phyloP scores from a whole-genome alignment of 164 flowering plant species.

The Annona cherimola region DNA sequence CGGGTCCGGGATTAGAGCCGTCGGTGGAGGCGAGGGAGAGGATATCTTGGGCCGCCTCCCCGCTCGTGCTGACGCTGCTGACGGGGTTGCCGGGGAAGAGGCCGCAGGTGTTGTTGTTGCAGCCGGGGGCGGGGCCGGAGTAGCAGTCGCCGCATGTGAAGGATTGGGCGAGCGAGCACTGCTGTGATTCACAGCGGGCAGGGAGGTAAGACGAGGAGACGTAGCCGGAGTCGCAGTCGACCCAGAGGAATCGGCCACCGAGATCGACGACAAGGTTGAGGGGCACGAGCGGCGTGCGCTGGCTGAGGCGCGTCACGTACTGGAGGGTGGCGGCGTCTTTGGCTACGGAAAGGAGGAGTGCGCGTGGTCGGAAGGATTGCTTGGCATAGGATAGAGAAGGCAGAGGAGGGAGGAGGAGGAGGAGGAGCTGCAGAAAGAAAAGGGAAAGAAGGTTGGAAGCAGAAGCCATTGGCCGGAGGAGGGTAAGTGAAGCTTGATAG shows the following conservation, averaged over 20 bases:
- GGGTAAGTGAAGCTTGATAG: neutral
- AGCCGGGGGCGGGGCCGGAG: constrained; percentile 10
- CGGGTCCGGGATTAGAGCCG: constrained; percentile 22
- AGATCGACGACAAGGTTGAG: constrained; percentile 20
- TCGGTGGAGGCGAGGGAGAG: constrained; percentile 22
- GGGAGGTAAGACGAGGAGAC: constrained; percentile 19
- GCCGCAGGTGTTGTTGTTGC: constrained; percentile 27
- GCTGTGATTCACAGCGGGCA: constrained; percentile 20
- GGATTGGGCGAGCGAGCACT: constrained; percentile 18
- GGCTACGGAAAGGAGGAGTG: constrained; percentile 22
- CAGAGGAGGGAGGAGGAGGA: neutral
- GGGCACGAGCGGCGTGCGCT: constrained; percentile 24
- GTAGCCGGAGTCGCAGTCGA: constrained; percentile 19
- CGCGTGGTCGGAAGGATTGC: constrained; percentile 11
- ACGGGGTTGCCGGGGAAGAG: constrained; percentile 17
- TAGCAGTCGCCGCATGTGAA: constrained; percentile 11
- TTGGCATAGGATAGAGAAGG: constrained; percentile 5
- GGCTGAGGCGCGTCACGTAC: constrained; percentile 20
- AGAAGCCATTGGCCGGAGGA: neutral
- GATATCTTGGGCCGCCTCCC: constrained; percentile 15
- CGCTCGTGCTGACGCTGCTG: constrained; percentile 5
- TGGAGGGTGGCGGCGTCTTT: constrained; percentile 30
- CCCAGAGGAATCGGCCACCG: constrained; percentile 25
- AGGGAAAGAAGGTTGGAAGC: neutral
- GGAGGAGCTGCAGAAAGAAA: neutral